These are phyloP conservation scores for Prunus davidiana DNA, from an alignment of 306 rosid genomes.

Conservation along the genomic window DNA sequence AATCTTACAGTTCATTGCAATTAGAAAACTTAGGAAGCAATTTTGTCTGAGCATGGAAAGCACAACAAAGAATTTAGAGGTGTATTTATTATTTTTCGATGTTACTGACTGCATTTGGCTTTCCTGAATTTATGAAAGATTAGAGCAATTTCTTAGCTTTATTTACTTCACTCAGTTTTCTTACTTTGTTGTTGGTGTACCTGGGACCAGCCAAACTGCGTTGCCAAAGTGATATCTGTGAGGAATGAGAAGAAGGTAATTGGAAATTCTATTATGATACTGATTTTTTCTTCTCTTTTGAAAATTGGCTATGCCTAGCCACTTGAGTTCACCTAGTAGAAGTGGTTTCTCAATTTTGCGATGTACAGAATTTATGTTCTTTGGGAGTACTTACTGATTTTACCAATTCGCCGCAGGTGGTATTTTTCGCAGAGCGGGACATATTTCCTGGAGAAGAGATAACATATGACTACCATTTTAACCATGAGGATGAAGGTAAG, in stretches of 20 bases:
- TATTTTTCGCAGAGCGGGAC: slow-evolving; percentile 67
- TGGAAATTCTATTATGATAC: not conserved
- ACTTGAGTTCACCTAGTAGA: too few relatives aligned
- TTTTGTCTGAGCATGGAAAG: too few relatives aligned
- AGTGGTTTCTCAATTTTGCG: too few relatives aligned
- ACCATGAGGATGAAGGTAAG: slow-evolving; percentile 74
- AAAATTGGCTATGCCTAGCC: not conserved
- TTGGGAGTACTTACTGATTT: not conserved
- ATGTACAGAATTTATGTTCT: not conserved
- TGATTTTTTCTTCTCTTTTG: not conserved
- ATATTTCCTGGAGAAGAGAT: slow-evolving; percentile 74
- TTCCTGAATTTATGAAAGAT: not conserved
- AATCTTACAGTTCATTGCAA: too few relatives aligned
- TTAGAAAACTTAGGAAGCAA: not conserved
- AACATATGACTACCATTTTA: slow-evolving; percentile 67
- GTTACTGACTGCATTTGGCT: not conserved
- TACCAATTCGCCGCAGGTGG: slow-evolving; percentile 47
- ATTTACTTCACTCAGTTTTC: not conserved
- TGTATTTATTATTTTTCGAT: too few relatives aligned
- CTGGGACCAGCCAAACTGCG: slow-evolving; percentile 62
- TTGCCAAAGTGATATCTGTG: slow-evolving; percentile 58
- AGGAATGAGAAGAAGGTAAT: slow-evolving; percentile 66
- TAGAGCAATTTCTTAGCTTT: not conserved
- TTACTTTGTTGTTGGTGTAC: slow-evolving; percentile 11
- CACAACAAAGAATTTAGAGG: too few relatives aligned